Evolutionary conservation across 2,329 filamentous ascomycete species (phyloP), one percentile per base, ranked within the genome.

Genomic region (Myriangium duriaei): DNA sequence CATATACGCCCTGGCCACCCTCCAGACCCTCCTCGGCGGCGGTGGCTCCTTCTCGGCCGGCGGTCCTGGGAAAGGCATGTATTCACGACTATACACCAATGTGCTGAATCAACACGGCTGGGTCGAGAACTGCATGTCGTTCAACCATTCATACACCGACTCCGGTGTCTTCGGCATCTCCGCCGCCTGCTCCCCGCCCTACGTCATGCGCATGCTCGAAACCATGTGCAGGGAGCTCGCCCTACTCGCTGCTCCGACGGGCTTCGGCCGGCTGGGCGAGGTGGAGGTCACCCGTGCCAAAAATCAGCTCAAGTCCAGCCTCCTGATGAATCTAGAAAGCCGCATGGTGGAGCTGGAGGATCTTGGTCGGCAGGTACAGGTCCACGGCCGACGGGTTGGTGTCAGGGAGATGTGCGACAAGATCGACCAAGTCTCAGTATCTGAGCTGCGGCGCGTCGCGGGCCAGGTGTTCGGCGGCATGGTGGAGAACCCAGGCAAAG

Each of bases 301-400:
- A 73, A 98, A 98, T 60, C 91, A 98, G 65, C 75, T 98, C 11
- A 76, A 87, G 30, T 87, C 79, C 11, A 82, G 76, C 41, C 68
- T 98, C 29, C 72, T 98, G 34, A 98, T 98, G 91, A 98, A 98
- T 62, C 74, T 98, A 17, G 91, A 98, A 65, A 86, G 78, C 49
- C 74, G 91, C 43, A 95, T 98, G 86, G 86, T 98, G 7, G 91
- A 96, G 64, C 72, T 98, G 5, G 91, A 98, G 62, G 91, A 98
- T 57, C 71, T 98, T 0, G 91, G 91, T 14, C 69, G 91, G 45
- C 88, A 95, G 58, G 85, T 98, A 9, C 91, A 96, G 65, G 84
- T 95, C n/a, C 87, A 96, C 56, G 91, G 88, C 14, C 74, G 76
- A 48, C 94, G 95, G 64, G 75, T 96, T 5, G 81, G 88, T 2